Conservation (phyloP, 2,329 filamentous ascomycete genomes). For the Phialemoniopsis sp. region DNA sequence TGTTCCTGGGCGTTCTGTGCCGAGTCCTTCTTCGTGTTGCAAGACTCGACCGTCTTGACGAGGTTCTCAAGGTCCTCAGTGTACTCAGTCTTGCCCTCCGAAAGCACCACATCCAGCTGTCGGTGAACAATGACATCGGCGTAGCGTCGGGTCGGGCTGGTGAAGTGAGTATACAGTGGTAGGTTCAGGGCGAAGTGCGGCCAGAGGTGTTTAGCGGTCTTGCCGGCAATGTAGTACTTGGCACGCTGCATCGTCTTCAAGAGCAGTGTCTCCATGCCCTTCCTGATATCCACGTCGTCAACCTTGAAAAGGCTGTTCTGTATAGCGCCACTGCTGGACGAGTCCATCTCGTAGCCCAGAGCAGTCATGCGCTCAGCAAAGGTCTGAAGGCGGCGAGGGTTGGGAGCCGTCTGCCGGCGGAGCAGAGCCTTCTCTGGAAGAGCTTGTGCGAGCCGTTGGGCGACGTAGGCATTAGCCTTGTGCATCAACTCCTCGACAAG, state of each 20-base stretch:
- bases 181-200: slow-evolving; percentile 91
- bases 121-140: slow-evolving; percentile 94
- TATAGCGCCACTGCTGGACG: slow-evolving; percentile 80
- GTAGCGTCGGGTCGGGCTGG: slow-evolving; percentile 89
- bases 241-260: slow-evolving; percentile 95
- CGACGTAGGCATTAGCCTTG: slow-evolving; percentile 87
- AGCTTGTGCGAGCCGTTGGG: slow-evolving; percentile 72
- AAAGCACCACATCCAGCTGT: slow-evolving; percentile 83
- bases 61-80: slow-evolving; percentile 83
- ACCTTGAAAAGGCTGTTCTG: slow-evolving; percentile 96
- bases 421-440: slow-evolving; percentile 91
- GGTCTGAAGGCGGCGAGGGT: slow-evolving; percentile 80
- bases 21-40: slow-evolving; percentile 99
- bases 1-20: slow-evolving; percentile 97
- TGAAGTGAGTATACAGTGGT: slow-evolving; percentile 95
- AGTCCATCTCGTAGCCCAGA: slow-evolving; percentile 86
- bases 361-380: slow-evolving; percentile 92
- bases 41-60: slow-evolving; percentile 88
- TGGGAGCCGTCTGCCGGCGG: slow-evolving; percentile 80
- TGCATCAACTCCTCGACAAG: slow-evolving; percentile 93
- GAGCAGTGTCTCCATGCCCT: slow-evolving; percentile 95
- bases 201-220: slow-evolving; percentile 71
- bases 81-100: slow-evolving; percentile 78
- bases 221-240: slow-evolving; percentile 88
- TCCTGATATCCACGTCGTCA: slow-evolving; percentile 81